Conservation (phyloP, 192 early-diverging fungal species). For the Umbelopsis ramanniana region DNA sequence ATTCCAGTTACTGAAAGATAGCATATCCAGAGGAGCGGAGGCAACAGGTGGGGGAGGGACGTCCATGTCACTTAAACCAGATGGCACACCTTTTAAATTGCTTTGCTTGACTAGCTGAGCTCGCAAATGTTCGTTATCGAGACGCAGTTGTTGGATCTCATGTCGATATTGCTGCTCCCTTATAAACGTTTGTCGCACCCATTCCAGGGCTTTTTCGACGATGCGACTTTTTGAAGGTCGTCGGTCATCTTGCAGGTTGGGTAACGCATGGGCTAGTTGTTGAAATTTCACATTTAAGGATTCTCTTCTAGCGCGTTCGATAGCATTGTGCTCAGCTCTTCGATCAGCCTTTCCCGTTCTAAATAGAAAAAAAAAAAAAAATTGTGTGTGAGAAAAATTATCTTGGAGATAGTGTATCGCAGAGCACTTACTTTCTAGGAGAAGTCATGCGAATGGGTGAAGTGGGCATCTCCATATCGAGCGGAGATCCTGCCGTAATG, state of each 20-base stretch:
- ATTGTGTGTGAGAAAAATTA: not conserved
- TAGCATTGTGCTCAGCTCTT: conserved; percentile 80
- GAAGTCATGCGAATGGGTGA: conserved; percentile 13
- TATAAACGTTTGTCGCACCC: conserved; percentile 31
- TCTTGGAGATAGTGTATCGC: too few relatives aligned
- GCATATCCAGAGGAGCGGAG: not conserved
- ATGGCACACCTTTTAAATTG: not conserved
- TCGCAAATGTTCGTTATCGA: conserved; percentile 18
- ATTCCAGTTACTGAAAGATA: not conserved
- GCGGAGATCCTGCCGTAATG: not conserved
- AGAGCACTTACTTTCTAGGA: conserved; percentile 11
- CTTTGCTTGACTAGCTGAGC: conserved; percentile 10
- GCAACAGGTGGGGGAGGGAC: not conserved
- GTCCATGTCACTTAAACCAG: not conserved
- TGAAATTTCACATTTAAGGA: conserved; percentile 78
- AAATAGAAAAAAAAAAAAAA: not conserved
- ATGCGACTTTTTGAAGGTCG: conserved; percentile 79
- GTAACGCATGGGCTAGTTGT: conserved; percentile 76
- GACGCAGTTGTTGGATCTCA: conserved; percentile 17
- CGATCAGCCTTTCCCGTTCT: conserved; percentile 51
- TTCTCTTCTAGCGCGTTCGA: conserved; percentile 78
- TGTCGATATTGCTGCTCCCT: conserved; percentile 22
- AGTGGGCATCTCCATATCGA: conserved; percentile 11
- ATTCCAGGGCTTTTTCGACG: conserved; percentile 75
- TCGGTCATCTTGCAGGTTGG: conserved; percentile 65